Percentiles rank a stretch among this genome's conserved stretches.
These are phyloP conservation scores for Wickerhamomyces mucosus DNA, from an alignment of 805 yeast genomes.

Conservation along the genomic window DNA sequence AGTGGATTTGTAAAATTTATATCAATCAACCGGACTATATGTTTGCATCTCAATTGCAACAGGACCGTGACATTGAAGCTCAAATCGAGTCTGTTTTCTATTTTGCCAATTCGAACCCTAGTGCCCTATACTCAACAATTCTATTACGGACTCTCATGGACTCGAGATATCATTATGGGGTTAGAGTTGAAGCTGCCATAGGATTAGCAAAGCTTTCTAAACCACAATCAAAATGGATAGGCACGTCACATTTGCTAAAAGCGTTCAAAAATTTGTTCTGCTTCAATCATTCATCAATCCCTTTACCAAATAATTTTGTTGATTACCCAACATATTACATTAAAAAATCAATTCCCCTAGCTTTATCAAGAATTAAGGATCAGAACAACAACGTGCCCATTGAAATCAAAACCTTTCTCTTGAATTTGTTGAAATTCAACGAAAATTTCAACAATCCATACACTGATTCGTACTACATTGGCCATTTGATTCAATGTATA, in stretches of 20 bases:
- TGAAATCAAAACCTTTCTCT: slow-evolving; percentile 49
- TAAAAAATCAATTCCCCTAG: slow-evolving; percentile 56
- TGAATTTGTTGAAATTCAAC: slow-evolving; percentile 70
- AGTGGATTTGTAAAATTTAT: slow-evolving; percentile 82
- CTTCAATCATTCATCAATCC: slow-evolving; percentile 55
- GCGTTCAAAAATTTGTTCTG: slow-evolving; percentile 68
- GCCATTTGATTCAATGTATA: slow-evolving; percentile 46
- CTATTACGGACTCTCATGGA: slow-evolving; percentile 78
- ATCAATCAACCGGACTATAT: slow-evolving; percentile 90
- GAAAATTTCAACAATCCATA: slow-evolving; percentile 76
- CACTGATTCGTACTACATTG: slow-evolving; percentile 61
- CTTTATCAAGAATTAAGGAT: slow-evolving; percentile 53
- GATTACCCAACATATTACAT: slow-evolving; percentile 61
- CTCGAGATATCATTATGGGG: slow-evolving; percentile 76
- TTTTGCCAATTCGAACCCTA: slow-evolving; percentile 56
- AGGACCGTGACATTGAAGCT: slow-evolving; percentile 94
- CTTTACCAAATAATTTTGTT: slow-evolving; percentile 73
- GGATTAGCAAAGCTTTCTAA: slow-evolving; percentile 66
- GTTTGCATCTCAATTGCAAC: slow-evolving; percentile 89
- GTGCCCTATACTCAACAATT: slow-evolving; percentile 61
- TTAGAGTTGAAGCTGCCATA: slow-evolving; percentile 76
- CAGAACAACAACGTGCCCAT: slow-evolving; percentile 53
- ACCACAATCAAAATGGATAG: slow-evolving; percentile 54
- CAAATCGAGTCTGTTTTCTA: slow-evolving; percentile 75
- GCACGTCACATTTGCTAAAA: slow-evolving; percentile 60